Evolutionary conservation across 2,329 filamentous ascomycete genomes (phyloP).

Genomic region (Dissoconium aciculare): DNA sequence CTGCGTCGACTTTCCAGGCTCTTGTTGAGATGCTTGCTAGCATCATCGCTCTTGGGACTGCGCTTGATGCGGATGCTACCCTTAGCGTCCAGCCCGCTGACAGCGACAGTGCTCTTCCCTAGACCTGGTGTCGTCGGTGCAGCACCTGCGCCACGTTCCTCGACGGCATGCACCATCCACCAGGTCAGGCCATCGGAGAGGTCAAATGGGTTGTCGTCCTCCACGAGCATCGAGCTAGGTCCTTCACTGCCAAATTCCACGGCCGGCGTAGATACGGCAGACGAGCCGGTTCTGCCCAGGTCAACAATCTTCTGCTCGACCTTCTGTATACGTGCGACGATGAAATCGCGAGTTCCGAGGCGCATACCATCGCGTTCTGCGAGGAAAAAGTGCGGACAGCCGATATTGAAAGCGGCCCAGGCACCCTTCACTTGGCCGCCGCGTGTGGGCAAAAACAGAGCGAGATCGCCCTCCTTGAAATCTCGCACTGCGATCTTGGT

Average conservation of each 20-base stretch:
- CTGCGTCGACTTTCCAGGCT: conserved; percentile 84
- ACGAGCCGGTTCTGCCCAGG: conserved; percentile 51
- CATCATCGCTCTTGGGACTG: conserved; percentile 29
- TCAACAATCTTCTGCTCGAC: conserved; percentile 91
- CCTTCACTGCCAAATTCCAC: conserved; percentile 36
- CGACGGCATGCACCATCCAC: conserved; percentile 86
- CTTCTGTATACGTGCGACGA: conserved; percentile 83
- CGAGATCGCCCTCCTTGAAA: conserved; percentile 93
- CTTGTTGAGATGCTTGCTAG: conserved; percentile 48
- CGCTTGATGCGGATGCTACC: conserved; percentile 43
- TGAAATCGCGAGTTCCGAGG: conserved; percentile 74
- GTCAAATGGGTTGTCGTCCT: conserved; percentile 95
- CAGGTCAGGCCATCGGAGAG: conserved; percentile 86
- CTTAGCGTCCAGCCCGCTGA: conserved; percentile 72
- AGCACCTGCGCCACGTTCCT: conserved; percentile 65
- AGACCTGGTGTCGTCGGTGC: conserved; percentile 78
- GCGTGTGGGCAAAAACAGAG: conserved; percentile 81
- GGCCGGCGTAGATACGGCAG: conserved; percentile 33
- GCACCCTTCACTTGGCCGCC: conserved; percentile 78
- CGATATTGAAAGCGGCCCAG: conserved; percentile 97
- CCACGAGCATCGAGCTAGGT: conserved; percentile 35
- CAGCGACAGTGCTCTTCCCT: conserved; percentile 80
- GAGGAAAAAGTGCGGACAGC: conserved; percentile 91
- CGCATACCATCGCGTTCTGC: conserved; percentile 83
- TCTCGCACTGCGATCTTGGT: conserved; percentile 92